Base-by-base conservation (phyloP, 2,329 filamentous ascomycete species). In the Parastagonospora avenae region DNA sequence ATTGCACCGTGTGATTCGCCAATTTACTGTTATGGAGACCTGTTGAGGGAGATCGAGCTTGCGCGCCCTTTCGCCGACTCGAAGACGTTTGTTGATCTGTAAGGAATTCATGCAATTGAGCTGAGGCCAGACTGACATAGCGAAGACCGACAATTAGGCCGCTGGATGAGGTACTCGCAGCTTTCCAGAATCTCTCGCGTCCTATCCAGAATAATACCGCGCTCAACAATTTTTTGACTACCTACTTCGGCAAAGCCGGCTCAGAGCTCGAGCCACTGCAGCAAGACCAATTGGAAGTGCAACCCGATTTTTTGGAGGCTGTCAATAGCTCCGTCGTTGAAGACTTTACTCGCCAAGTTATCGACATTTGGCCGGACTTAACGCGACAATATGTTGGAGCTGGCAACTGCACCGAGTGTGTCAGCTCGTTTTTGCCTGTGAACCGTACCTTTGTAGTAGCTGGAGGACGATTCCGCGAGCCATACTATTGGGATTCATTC, bases 401-500 rank as follows among this genome's bases (percentile, higher is more conserved):
- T 27, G 57, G 54, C 8, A 71, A 72, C 32, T 88, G 85, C 74
- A 75, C 77, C 8, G 79, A 78, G 30, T 89, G 85, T 54, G 84
- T 85, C 30, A 80, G 80, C 60, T 88, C 85, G 66, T 88, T 86
- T 71, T 83, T 89, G 48, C 83, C 85, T 6, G 67, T 89, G 52
- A 87, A 86, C 62, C 82, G 84, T 50, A 86, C 85, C 2, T 89
- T 89, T 62, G 85, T 89, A n/a, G 81, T 89, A 12, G 85, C 86
- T 3, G 86, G 86, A 10, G 86, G 86, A n/a, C 83, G 86, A 28
- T 89, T 89, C 76, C 79, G 86, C 30, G 86, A 89, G 70, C 80
- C 84, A 1, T 89, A 89, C 66, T 89, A 89, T 69, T 89, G 86
- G 86, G 85, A 89, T 68, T 85, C 84, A 29, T 88, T 82, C 74